phyloP scores from a whole-genome alignment of 2,329 filamentous ascomycete genomes.

The Cladosporium cucumerinum region DNA sequence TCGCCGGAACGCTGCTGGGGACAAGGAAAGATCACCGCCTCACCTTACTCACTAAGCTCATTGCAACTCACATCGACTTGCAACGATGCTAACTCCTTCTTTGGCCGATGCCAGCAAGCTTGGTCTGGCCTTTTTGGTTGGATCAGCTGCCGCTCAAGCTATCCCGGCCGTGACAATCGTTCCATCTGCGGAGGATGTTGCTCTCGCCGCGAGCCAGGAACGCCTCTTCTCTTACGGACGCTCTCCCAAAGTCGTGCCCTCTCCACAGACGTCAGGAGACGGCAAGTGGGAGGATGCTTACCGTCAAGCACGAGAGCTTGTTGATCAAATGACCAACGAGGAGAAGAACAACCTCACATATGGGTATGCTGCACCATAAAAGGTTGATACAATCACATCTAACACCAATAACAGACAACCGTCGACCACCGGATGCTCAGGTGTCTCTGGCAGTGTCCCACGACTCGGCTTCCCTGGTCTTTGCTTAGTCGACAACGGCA shows the following conservation, averaged over 20 bases:
- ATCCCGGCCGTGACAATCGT: neutral
- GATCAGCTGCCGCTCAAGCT: neutral
- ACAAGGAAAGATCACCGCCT: neutral
- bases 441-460: conserved; percentile 60
- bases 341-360: conserved; percentile 37
- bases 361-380: conserved; percentile 28
- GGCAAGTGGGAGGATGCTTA: conserved; percentile 47
- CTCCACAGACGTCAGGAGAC: conserved; percentile 27
- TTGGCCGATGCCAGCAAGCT: conserved; percentile 8
- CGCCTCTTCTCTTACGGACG: conserved; percentile 31
- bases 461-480: conserved; percentile 40
- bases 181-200: conserved; percentile 6
- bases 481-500: conserved; percentile 41
- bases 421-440: conserved; percentile 58
- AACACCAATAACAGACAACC: neutral
- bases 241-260: conserved; percentile 28
- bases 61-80: neutral
- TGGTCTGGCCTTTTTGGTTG: conserved; percentile 6
- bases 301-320: conserved; percentile 30
- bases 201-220: conserved; percentile 24
- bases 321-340: conserved; percentile 34
- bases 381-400: conserved; percentile 5
- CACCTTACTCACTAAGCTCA: neutral
- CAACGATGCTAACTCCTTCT: conserved; percentile 6
- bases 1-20: neutral